phyloP scores from a whole-genome alignment of 1,284 basidiomycete genomes.

The Heterobasidion parviporum region DNA sequence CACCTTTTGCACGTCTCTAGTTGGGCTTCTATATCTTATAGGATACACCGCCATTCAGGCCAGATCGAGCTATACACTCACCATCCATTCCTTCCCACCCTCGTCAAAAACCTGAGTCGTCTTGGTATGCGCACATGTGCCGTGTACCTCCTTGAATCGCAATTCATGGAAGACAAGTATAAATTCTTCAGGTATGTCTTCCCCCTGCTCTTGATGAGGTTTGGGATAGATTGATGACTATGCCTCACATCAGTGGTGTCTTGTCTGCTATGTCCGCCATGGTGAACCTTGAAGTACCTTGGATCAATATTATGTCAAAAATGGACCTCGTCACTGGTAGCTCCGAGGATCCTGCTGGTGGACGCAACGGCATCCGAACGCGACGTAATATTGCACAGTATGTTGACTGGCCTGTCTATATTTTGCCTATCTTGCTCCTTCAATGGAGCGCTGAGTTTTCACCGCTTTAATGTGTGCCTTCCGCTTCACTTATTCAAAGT shows the following conservation, averaged over 20 bases:
- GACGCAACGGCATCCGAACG: constrained; percentile 65
- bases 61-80: constrained; percentile 99
- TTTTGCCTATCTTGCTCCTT: neutral
- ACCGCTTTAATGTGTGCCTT: neutral
- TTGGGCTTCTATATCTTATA: neutral
- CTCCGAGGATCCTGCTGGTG: constrained; percentile 52
- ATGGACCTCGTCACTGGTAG: constrained; percentile 89
- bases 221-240: too few relatives aligned
- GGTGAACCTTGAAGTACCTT: constrained; percentile 95
- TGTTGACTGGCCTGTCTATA: constrained; percentile 29
- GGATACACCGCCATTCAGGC: constrained; percentile 35
- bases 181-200: constrained; percentile 84
- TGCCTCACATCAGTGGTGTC: constrained; percentile 63
- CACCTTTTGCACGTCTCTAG: neutral
- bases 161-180: constrained; percentile 98
- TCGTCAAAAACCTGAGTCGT: constrained; percentile 67
- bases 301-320: constrained; percentile 98
- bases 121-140: constrained; percentile 76
- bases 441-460: neutral
- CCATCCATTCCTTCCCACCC: constrained; percentile 89
- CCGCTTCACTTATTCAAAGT: too few relatives aligned
- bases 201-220: too few relatives aligned
- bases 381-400: constrained; percentile 77
- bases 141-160: constrained; percentile 91
- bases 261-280: constrained; percentile 98